Base-by-base conservation (phyloP, 2,329 filamentous ascomycete species). In the Coleophoma crateriformis region DNA sequence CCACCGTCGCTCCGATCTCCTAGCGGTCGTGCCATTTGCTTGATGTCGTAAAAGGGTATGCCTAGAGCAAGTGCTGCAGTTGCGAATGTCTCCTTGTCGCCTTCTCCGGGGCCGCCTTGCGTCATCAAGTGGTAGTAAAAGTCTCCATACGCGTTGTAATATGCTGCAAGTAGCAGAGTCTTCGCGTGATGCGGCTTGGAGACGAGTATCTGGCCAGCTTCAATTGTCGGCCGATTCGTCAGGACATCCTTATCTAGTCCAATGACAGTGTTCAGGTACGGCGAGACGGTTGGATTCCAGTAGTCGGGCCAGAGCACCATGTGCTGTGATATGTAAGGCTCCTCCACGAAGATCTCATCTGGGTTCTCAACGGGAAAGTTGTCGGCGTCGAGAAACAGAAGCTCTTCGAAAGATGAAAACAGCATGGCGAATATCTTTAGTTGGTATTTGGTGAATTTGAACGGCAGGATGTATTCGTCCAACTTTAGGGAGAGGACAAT, bases 1-100 rank as follows among this genome's bases (percentile, higher is more conserved):
- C 49, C 49, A 3, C 52, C 54, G 32, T 51, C 46, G 1, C n/a
- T 22, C 1, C 33, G 40, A 2, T 15, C 19, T 2, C 57, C 57
- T 1, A 56, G 40, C 3, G 54, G 42, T 15, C 27, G 33, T 14
- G 57, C 50, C 15, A 17, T n/a, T 27, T 49, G 40, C 2, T 43
- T 19, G 0, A 59, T 50, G 5, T 51, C 57, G 54, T 74, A 72
- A 55, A 68, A 73, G 2, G 67, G 56, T 6, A 68, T 62, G 4
- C 61, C 57, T 2, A 73, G 58, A 11, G 63, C 69, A 3, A 67
- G 53, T 8, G 74, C 71, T 7, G 73, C 73, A 5, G 69, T 64
- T 14, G 73, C 58, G 54, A 77, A 76, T 0, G 73, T 76, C 55
- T 77, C 74, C 56, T 77, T 77, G 60, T 77, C 74, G 14, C 74